These are phyloP conservation scores for Striga hermonthica DNA, from an alignment of 305 asterid genomes.

Conservation along the genomic window DNA sequence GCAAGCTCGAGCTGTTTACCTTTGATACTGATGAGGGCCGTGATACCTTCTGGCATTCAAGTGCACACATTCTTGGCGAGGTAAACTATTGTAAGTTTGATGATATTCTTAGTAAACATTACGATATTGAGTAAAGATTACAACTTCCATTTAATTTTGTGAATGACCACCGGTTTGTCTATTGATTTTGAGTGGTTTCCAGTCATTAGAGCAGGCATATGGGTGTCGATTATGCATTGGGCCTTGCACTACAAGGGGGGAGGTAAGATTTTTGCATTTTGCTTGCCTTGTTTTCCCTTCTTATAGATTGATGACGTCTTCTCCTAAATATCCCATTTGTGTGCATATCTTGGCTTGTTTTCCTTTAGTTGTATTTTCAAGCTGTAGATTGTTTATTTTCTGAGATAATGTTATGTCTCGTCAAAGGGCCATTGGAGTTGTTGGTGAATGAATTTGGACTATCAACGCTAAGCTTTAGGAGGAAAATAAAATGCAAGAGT, in stretches of 20 bases:
- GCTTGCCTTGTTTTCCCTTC: slow-evolving; percentile 19
- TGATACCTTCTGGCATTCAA: slow-evolving; percentile 95
- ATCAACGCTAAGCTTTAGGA: too few species aligned
- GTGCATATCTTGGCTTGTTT: too few species aligned
- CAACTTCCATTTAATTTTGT: neutral
- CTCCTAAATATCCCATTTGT: neutral
- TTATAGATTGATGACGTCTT: neutral
- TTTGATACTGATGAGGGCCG: slow-evolving; percentile 85
- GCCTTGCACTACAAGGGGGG: slow-evolving; percentile 94
- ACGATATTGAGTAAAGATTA: neutral
- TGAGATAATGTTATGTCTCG: too few species aligned
- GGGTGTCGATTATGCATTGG: slow-evolving; percentile 91
- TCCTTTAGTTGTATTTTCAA: too few species aligned
- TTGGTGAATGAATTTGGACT: too few species aligned
- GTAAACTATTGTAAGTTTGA: slow-evolving; percentile 31
- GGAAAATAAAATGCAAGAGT: too few species aligned
- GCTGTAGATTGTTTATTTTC: too few species aligned
- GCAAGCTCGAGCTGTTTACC: slow-evolving; percentile 68
- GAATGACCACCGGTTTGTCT: slow-evolving; percentile 20
- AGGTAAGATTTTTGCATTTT: slow-evolving; percentile 44
- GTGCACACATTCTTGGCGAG: slow-evolving; percentile 98
- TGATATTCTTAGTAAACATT: neutral
- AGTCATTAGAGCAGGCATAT: slow-evolving; percentile 87
- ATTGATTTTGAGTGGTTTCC: slow-evolving; percentile 22
- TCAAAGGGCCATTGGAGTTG: too few species aligned